phyloP scores from a whole-genome alignment of 768 basidiomycete species.

The Auriscalpium vulgare region DNA sequence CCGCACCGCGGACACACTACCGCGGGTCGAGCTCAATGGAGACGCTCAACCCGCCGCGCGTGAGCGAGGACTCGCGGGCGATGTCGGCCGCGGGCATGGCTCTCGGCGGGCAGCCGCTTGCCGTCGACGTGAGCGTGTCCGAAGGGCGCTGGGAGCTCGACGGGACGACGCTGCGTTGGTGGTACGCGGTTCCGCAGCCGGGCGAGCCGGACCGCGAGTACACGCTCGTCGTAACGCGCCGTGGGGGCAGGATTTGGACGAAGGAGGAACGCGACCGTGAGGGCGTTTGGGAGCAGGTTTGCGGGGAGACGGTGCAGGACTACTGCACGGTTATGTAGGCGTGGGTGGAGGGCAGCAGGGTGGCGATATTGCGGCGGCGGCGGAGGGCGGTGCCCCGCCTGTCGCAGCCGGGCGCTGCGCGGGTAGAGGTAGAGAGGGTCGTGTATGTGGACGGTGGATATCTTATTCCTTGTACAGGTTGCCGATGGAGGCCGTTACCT shows the following conservation, averaged over 20 bases:
- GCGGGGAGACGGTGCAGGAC: background rate
- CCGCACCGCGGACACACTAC: background rate
- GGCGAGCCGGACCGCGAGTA: conserved; percentile 24
- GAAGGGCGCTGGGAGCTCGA: conserved; percentile 39
- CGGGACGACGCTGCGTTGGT: conserved; percentile 42
- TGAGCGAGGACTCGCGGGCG: conserved; percentile 54
- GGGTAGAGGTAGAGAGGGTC: too few relatives aligned
- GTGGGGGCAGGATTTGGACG: conserved; percentile 25
- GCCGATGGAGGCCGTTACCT: too few relatives aligned
- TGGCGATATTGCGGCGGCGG: too few relatives aligned
- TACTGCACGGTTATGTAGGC: background rate
- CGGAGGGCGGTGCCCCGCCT: too few relatives aligned
- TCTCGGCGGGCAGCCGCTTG: conserved; percentile 20
- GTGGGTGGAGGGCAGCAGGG: background rate
- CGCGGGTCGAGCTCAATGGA: conserved; percentile 9
- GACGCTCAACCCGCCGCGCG: conserved; percentile 10
- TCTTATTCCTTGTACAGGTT: too few relatives aligned
- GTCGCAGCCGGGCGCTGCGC: too few relatives aligned
- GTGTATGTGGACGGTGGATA: too few relatives aligned
- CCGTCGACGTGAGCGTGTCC: conserved; percentile 35
- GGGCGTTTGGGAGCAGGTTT: conserved; percentile 12
- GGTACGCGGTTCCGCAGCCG: conserved; percentile 24
- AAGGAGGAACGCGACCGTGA: conserved; percentile 6
- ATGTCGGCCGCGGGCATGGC: conserved; percentile 14
- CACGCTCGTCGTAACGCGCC: conserved; percentile 22